phyloP scores from a whole-genome alignment of 2,329 filamentous ascomycete species.

The Hypoxylon sp. region DNA sequence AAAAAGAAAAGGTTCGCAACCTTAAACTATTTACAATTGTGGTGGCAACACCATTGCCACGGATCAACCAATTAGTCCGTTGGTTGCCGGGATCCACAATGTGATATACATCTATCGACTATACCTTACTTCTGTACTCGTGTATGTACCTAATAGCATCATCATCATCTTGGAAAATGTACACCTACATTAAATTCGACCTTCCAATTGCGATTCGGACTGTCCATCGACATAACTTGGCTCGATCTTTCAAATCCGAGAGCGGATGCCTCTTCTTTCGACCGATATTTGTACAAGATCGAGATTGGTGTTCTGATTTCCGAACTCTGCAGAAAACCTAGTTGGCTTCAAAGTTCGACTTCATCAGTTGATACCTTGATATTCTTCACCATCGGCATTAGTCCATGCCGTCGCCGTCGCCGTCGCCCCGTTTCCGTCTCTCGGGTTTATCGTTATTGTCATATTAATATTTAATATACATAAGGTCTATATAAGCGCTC shows the following conservation, averaged over 20 bases:
- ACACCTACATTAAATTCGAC: conserved; percentile 11
- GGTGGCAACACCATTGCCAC: too few relatives aligned
- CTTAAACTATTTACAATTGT: too few relatives aligned
- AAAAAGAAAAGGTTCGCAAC: too few relatives aligned
- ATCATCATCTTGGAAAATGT: too few relatives aligned
- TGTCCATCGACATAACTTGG: neutral
- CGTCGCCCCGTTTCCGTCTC: neutral
- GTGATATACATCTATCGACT: conserved; percentile 7
- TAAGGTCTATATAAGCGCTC: neutral
- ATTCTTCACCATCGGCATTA: conserved; percentile 22
- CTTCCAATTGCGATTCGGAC: conserved; percentile 11
- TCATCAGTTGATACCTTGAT: neutral
- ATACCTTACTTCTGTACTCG: too few relatives aligned
- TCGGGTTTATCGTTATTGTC: neutral
- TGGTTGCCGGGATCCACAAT: too few relatives aligned
- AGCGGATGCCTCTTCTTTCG: neutral
- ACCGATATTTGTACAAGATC: neutral
- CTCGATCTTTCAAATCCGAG: conserved; percentile 4
- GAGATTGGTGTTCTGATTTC: neutral
- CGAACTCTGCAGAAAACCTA: conserved; percentile 23
- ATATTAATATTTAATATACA: neutral
- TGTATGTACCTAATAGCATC: neutral
- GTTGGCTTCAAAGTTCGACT: conserved; percentile 11
- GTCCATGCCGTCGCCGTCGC: conserved; percentile 16
- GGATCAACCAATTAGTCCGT: too few relatives aligned